Base-by-base conservation (phyloP, 2,329 filamentous ascomycete genomes). In the Zasmidium angulare region DNA sequence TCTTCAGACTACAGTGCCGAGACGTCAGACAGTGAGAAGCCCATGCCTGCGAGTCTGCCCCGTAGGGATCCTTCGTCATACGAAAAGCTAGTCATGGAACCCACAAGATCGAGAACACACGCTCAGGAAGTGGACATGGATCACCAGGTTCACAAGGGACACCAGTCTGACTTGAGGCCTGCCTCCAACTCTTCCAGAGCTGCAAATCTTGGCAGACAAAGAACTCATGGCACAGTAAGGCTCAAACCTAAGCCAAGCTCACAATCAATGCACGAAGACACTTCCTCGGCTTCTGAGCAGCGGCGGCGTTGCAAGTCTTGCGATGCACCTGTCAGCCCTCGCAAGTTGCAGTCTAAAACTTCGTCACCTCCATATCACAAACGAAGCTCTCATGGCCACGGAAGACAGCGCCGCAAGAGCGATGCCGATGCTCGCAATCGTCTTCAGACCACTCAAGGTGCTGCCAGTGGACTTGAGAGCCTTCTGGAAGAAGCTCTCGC, bases 401-500 rank as follows among this genome's bases (percentile, higher is more conserved):
- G 6, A 29, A 29, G 26, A 11, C 11, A 6, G 26, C 36, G 36
- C 36, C 36, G 36, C 11, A 43, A 17, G 36, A 43, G 36, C n/a
- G 36, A 43, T 17, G 36, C n/a, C 14, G 36, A 43, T 43, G n/a
- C n/a, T 17, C 36, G 36, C n/a, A 3, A 43, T 17, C 11, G 36
- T 14, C 7, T 7, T 48, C 40, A 48, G n/a, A 29, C 52, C 58
- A 9, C 61, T 71, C 20, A 65, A 66, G 20, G 63, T 22, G 72
- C 77, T 10, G 74, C 79, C 4, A 72, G 72, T 24, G 74, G 71
- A 0, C 60, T 79, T 4, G 77, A 79, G 59, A 69, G 74, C n/a
- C 69, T 79, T 49, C 76, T 79, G 58, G 69, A 77, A 58, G 74
- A 79, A 56, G 77, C 77, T 1, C 66, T 76, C 12, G 58, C 69